These are phyloP conservation scores for Lepidium sativum DNA, from an alignment of 345 rosid species.

Conservation along the genomic window DNA sequence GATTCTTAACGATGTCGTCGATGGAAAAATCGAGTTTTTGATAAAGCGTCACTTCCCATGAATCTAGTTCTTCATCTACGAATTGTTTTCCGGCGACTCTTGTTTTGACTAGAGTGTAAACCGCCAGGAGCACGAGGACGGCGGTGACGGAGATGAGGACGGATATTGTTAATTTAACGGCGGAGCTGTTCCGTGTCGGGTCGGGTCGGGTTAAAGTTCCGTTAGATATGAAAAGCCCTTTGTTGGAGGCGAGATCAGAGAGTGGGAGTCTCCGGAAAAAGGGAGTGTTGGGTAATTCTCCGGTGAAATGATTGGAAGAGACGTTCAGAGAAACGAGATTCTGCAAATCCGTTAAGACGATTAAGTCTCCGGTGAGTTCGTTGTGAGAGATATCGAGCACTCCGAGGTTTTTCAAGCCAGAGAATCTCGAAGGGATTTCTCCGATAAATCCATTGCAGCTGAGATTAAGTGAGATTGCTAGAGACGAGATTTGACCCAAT, in stretches of 20 bases:
- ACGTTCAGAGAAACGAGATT: slow-evolving; percentile 84
- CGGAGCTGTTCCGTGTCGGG: slow-evolving; percentile 44
- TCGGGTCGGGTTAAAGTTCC: slow-evolving; percentile 14
- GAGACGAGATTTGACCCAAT: slow-evolving; percentile 54
- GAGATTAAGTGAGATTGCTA: slow-evolving; percentile 71
- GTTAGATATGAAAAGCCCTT: slow-evolving; percentile 44
- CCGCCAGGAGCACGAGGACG: slow-evolving; percentile 50
- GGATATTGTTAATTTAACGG: slow-evolving; percentile 28
- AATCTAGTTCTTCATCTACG: slow-evolving; percentile 31
- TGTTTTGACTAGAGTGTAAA: slow-evolving; percentile 38
- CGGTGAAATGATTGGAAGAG: slow-evolving; percentile 73
- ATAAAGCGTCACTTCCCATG: slow-evolving; percentile 75
- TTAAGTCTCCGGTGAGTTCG: slow-evolving; percentile 57
- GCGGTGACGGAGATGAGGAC: slow-evolving; percentile 13
- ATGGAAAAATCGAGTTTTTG: slow-evolving; percentile 78
- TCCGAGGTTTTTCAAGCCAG: slow-evolving; percentile 56
- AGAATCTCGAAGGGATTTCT: slow-evolving; percentile 46
- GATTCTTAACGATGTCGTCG: slow-evolving; percentile 41
- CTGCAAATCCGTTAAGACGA: slow-evolving; percentile 45
- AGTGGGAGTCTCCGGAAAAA: slow-evolving; percentile 76
- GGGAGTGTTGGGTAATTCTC: slow-evolving; percentile 66
- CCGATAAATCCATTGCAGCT: slow-evolving; percentile 68
- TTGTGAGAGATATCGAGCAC: slow-evolving; percentile 66
- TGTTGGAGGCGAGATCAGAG: slow-evolving; percentile 59
- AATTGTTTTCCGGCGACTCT: slow-evolving; percentile 32